phyloP scores from a whole-genome alignment of 129 eudicot species.

The Chrysanthemum makinoi region DNA sequence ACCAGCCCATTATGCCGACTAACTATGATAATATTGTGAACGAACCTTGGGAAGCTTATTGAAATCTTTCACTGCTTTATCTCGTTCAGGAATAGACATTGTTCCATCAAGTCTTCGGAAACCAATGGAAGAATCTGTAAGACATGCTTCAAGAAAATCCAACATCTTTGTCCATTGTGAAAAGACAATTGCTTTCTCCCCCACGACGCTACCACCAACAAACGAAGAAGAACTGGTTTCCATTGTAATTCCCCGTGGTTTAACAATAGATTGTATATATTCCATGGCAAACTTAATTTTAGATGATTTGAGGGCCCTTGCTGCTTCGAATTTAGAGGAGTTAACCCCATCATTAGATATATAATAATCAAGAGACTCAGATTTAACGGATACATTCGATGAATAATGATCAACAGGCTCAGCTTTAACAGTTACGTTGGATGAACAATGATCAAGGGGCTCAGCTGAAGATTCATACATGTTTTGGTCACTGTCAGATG shows the following conservation, averaged over 20 bases:
- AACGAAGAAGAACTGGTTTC: slow-evolving; percentile 12
- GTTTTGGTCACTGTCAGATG: too few species aligned
- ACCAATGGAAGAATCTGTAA: slow-evolving; percentile 63
- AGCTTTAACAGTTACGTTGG: slow-evolving; percentile 11
- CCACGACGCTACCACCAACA: slow-evolving; percentile 25
- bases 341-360: too few species aligned
- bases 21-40: not conserved
- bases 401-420: slow-evolving; percentile 36
- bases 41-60: slow-evolving; percentile 91
- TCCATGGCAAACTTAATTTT: slow-evolving; percentile 22
- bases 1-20: too few species aligned
- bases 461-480: too few species aligned
- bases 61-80: slow-evolving; percentile 89
- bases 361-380: slow-evolving; percentile 40
- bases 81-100: slow-evolving; percentile 85
- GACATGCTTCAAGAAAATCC: slow-evolving; percentile 85
- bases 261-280: slow-evolving; percentile 54
- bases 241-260: slow-evolving; percentile 25
- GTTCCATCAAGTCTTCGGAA: slow-evolving; percentile 96
- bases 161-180: slow-evolving; percentile 99
- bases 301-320: slow-evolving; percentile 12
- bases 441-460: too few species aligned
- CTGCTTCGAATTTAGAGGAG: slow-evolving; percentile 88
- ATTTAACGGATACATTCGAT: slow-evolving; percentile 36
- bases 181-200: slow-evolving; percentile 93